A percentile compares a stretch with the other conserved stretches of the same genome.
Conservation (phyloP, 352 stramenopile species). For the Phytopythium aichiense region DNA sequence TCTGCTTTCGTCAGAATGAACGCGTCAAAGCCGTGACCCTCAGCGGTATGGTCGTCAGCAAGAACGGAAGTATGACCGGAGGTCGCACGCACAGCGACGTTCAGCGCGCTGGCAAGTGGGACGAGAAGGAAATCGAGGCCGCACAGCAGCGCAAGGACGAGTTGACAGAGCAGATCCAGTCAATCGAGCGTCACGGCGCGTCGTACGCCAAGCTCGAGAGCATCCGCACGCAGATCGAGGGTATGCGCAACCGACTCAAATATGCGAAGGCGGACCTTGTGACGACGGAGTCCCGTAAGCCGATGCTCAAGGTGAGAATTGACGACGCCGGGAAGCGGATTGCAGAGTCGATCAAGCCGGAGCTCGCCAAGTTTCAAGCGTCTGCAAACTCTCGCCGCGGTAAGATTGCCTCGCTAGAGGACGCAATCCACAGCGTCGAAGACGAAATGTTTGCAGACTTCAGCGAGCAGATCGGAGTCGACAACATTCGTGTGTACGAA, state of each 20-base stretch:
- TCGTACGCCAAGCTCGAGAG: slow-evolving; percentile 66
- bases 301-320: slow-evolving; percentile 60
- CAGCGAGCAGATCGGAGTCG: slow-evolving; percentile 67
- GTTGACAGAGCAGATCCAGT: slow-evolving; percentile 63
- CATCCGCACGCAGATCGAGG: slow-evolving; percentile 63
- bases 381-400: slow-evolving; percentile 39
- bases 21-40: slow-evolving; percentile 92
- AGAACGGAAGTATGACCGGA: slow-evolving; percentile 98
- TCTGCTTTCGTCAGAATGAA: slow-evolving; percentile 81
- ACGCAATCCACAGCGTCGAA: slow-evolving; percentile 68
- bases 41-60: slow-evolving; percentile 95
- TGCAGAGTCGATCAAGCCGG: slow-evolving; percentile 44
- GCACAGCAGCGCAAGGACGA: slow-evolving; percentile 84
- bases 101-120: slow-evolving; percentile 87
- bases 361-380: slow-evolving; percentile 59
- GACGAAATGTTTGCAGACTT: slow-evolving; percentile 87
- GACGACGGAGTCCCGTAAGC: slow-evolving; percentile 67
- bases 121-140: slow-evolving; percentile 89
- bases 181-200: slow-evolving; percentile 62
- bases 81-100: slow-evolving; percentile 87
- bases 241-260: slow-evolving; percentile 62
- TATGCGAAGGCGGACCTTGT: slow-evolving; percentile 75
- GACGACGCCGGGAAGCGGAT: slow-evolving; percentile 50
- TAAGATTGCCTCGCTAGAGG: slow-evolving; percentile 41
- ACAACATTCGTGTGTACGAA: slow-evolving; percentile 91